Percentiles rank a stretch among this genome's conserved stretches.
phyloP scores from a whole-genome alignment of 2,329 filamentous ascomycete genomes.

The Beauveria asiatica region DNA sequence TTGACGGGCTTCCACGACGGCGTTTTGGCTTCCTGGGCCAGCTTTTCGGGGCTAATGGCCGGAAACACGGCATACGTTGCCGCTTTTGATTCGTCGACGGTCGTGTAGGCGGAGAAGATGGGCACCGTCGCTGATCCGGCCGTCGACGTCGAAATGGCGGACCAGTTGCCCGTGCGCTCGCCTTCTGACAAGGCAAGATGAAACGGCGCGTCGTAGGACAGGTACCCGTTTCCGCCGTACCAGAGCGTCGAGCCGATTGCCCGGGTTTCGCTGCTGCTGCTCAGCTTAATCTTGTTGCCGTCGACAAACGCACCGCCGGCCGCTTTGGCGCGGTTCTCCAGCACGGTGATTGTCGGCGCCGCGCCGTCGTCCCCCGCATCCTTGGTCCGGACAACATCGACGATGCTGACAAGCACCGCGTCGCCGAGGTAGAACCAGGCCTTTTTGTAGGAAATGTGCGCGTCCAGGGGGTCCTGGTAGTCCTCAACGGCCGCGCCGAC shows the following conservation, averaged over 20 bases:
- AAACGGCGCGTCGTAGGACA: conserved; percentile 15
- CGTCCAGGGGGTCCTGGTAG: conserved; percentile 15
- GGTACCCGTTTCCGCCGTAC: conserved; percentile 17
- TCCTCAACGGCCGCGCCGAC: conserved; percentile 15
- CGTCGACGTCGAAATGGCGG: conserved; percentile 17
- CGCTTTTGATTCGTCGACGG: conserved; percentile 12
- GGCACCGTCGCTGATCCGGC: conserved; percentile 12
- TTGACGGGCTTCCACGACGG: conserved; percentile 14
- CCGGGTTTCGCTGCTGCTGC: not conserved
- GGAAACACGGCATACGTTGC: conserved; percentile 16
- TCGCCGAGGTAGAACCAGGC: conserved; percentile 17
- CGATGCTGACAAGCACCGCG: conserved; percentile 15
- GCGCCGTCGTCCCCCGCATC: not conserved
- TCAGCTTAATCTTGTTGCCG: conserved; percentile 4
- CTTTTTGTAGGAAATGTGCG: conserved; percentile 16
- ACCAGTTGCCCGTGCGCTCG: conserved; percentile 17
- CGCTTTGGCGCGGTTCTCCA: conserved; percentile 16
- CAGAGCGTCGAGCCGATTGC: conserved; percentile 11
- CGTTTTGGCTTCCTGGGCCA: conserved; percentile 9
- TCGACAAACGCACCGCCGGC: conserved; percentile 11
- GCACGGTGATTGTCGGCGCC: conserved; percentile 14
- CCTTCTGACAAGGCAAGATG: conserved; percentile 15
- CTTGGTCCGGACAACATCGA: conserved; percentile 13
- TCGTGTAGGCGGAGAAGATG: conserved; percentile 18
- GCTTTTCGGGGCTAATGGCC: conserved; percentile 7